Base-by-base conservation (phyloP, 768 basidiomycete species). In the Chiua virens region DNA sequence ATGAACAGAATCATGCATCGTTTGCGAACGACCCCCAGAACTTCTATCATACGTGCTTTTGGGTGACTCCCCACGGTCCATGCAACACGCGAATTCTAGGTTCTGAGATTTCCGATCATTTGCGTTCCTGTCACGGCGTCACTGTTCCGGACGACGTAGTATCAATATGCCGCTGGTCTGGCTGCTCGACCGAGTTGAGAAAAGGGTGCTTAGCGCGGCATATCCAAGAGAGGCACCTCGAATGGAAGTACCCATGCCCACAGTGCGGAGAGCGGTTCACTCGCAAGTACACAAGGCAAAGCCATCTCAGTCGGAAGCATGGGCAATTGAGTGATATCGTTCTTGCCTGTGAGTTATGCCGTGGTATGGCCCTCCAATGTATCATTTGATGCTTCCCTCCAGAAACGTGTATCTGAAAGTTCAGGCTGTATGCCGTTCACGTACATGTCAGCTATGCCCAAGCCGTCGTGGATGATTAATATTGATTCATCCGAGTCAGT, bases 181-280 rank as follows among this genome's bases (percentile, higher is more conserved):
- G 34, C 10, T 70, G 67, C 25, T 20, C 3, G 4, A 0, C 23
- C 10, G 45, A 40, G 0, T 62, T 70, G 64, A 70, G 53, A 21
- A 68, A 45, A 36, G 66, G 68, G 50, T 66, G 68, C 21, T 23
- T 68, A 11, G 27, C 47, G 27, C 55, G 68, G 15, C 67, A 70
- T 17, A 41, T 68, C 17, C 56, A 56, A 22, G 67, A 68, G 36
- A 52, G 21, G 27, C 67, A 68, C 21, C 55, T 68, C 18, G 50
- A 53, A 42, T 34, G 42, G 22, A 59, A 15, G 37, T 48, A 55
- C 27, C 0, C 8, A 4, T 69, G 66, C 44, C 40, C 53, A 8
- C 15, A 39, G 17, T 70, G 67, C 27, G 3, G 22, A 5, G 60
- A 61, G 15, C 43, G 32, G 27, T 68, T 68, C 48, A 64, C 68